Evolutionary conservation across 225 moss, liverwort and hornwort genomes (phyloP).

Genomic region (Polytrichum formosum): DNA sequence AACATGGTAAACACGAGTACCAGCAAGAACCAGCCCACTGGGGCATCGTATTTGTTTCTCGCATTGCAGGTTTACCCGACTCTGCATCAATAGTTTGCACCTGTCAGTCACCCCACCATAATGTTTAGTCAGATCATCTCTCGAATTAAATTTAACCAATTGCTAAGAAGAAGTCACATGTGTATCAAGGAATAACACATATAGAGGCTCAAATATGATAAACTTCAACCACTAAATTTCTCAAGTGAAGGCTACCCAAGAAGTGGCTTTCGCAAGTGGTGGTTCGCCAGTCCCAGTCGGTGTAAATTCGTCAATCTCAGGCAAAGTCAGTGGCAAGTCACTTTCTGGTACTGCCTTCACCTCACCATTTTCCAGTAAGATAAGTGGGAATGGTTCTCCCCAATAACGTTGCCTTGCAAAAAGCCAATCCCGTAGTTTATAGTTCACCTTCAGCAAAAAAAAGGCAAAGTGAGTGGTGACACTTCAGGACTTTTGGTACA

Average conservation of each 20-base stretch:
- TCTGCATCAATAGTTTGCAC: constrained; percentile 60
- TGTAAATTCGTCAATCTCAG: constrained; percentile 90
- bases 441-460: constrained; percentile 58
- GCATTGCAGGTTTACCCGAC: constrained; percentile 64
- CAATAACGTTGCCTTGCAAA: constrained; percentile 96
- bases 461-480: too few species aligned
- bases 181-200: too few species aligned
- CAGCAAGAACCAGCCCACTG: constrained; percentile 99
- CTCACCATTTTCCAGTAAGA: constrained; percentile 62
- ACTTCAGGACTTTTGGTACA: too few species aligned
- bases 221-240: background rate
- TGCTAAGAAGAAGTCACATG: too few species aligned
- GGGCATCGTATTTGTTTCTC: constrained; percentile 98
- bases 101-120: constrained; percentile 34
- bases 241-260: constrained; percentile 52
- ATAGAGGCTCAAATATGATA: too few species aligned
- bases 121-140: constrained; percentile 3
- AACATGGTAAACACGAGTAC: constrained; percentile 30
- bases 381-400: constrained; percentile 96
- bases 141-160: too few species aligned
- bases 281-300: constrained; percentile 95
- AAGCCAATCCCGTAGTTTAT: constrained; percentile 95
- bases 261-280: constrained; percentile 81
- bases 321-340: constrained; percentile 76
- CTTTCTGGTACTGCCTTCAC: constrained; percentile 70